A percentile compares a stretch with the other conserved stretches of the same genome.
Evolutionary conservation across 1,284 basidiomycete genomes (phyloP).

Genomic region (Moesziomyces globuligerus): DNA sequence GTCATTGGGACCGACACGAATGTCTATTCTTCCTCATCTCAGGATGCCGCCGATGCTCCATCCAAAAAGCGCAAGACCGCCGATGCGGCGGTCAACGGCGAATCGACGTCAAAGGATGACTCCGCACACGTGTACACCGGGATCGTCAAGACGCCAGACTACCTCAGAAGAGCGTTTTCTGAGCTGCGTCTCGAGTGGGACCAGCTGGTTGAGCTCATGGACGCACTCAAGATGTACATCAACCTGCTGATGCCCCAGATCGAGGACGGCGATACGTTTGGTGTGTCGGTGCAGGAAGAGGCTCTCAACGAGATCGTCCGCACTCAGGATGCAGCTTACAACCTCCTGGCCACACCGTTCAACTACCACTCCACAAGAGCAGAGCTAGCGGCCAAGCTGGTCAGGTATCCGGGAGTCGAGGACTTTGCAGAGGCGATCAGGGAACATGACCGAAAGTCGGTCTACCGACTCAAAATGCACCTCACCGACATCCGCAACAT

Average conservation of each 20-base stretch:
- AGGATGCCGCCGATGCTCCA: conserved; percentile 1
- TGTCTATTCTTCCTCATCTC: conserved; percentile 14
- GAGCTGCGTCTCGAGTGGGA: conserved; percentile 47
- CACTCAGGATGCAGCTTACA: conserved; percentile 47
- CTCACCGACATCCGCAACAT: conserved; percentile 44
- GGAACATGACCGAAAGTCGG: conserved; percentile 40
- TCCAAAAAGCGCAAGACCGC: conserved; percentile 44
- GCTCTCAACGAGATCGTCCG: conserved; percentile 48
- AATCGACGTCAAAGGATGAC: conserved; percentile 1
- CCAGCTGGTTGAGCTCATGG: conserved; percentile 38
- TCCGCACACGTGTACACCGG: conserved; percentile 38
- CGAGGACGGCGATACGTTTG: conserved; percentile 54
- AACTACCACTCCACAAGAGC: conserved; percentile 30
- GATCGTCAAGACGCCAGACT: conserved; percentile 22
- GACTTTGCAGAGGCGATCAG: conserved; percentile 39
- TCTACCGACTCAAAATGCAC: conserved; percentile 47
- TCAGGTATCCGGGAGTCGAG: conserved; percentile 35
- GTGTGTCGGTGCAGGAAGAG: conserved; percentile 51
- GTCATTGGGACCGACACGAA: conserved; percentile 19
- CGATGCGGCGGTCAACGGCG: conserved; percentile 10
- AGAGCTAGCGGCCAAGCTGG: conserved; percentile 42
- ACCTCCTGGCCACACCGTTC: conserved; percentile 41
- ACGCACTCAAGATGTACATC: conserved; percentile 52
- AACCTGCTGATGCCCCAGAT: conserved; percentile 51
- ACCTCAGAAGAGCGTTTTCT: conserved; percentile 20